Percentiles rank a stretch among this genome's conserved stretches.
Evolutionary conservation across 2,329 filamentous ascomycete genomes (phyloP).

Genomic region (Septoria petroselini): DNA sequence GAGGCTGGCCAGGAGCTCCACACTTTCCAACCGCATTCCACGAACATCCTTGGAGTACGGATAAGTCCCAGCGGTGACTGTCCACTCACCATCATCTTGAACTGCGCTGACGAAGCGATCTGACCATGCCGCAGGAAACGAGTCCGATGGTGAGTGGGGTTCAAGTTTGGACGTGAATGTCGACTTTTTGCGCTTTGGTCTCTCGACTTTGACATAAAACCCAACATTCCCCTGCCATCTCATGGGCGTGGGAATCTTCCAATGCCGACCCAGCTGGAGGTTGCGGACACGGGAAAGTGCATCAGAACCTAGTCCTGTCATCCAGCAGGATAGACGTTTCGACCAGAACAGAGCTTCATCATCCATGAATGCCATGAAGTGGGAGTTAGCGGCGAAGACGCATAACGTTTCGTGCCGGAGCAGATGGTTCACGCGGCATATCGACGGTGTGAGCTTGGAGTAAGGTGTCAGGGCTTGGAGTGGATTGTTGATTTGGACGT

Average conservation of each 20-base stretch:
- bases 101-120: slow-evolving; percentile 16
- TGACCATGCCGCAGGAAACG: slow-evolving; percentile 15
- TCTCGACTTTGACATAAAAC: slow-evolving; percentile 30
- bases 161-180: not conserved
- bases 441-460: slow-evolving; percentile 25
- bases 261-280: slow-evolving; percentile 29
- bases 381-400: slow-evolving; percentile 23
- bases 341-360: slow-evolving; percentile 13
- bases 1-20: slow-evolving; percentile 26
- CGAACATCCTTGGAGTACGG: slow-evolving; percentile 24
- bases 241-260: slow-evolving; percentile 24
- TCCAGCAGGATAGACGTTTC: slow-evolving; percentile 21
- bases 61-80: slow-evolving; percentile 26
- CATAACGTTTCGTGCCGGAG: slow-evolving; percentile 29
- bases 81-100: slow-evolving; percentile 9
- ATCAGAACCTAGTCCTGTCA: slow-evolving; percentile 15
- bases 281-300: slow-evolving; percentile 21
- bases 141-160: slow-evolving; percentile 4
- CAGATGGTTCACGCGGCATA: slow-evolving; percentile 23
- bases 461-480: slow-evolving; percentile 20
- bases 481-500: slow-evolving; percentile 14
- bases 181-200: not conserved
- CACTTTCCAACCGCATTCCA: slow-evolving; percentile 28
- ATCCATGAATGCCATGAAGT: slow-evolving; percentile 29
- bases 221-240: slow-evolving; percentile 31